Evolutionary conservation across 805 yeast genomes (phyloP).

Genomic region (Cyberlindnera petersonii): DNA sequence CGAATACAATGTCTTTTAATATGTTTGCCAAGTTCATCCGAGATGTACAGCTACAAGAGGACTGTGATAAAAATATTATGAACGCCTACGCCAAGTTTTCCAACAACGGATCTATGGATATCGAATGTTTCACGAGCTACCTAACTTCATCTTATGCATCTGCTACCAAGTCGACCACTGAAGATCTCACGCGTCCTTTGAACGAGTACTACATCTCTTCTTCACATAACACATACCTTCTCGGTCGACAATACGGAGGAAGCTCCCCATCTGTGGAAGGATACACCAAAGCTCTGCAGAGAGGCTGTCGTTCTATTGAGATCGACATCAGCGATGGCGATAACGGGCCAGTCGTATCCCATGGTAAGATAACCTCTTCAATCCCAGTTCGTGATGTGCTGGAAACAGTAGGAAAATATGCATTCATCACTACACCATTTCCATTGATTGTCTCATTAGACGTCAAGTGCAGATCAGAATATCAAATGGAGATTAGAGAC

Average conservation of each 20-base stretch:
- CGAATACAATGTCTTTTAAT: slow-evolving; percentile 25
- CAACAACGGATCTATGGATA: slow-evolving; percentile 6
- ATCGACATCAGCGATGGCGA: slow-evolving; percentile 93
- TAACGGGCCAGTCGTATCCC: slow-evolving; percentile 80
- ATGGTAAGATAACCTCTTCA: slow-evolving; percentile 83
- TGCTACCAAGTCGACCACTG: slow-evolving; percentile 19
- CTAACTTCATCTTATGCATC: slow-evolving; percentile 29
- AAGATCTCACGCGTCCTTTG: slow-evolving; percentile 58
- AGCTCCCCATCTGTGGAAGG: slow-evolving; percentile 88
- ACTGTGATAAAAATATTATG: slow-evolving; percentile 27
- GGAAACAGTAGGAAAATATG: slow-evolving; percentile 72
- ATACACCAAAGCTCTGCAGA: slow-evolving; percentile 77
- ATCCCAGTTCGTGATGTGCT: slow-evolving; percentile 67
- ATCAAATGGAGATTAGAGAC: slow-evolving; percentile 57
- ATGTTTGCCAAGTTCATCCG: slow-evolving; percentile 43
- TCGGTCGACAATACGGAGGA: slow-evolving; percentile 86
- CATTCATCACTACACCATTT: slow-evolving; percentile 80
- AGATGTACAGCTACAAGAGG: slow-evolving; percentile 44
- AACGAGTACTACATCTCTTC: slow-evolving; percentile 88
- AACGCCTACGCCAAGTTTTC: slow-evolving; percentile 38
- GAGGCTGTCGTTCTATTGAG: slow-evolving; percentile 94
- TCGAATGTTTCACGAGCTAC: slow-evolving; percentile 26
- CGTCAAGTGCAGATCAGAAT: slow-evolving; percentile 65
- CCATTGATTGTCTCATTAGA: slow-evolving; percentile 88
- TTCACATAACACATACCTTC: slow-evolving; percentile 88